Conservation (phyloP, 352 stramenopile genomes). For the Phytophthora colocasiae region DNA sequence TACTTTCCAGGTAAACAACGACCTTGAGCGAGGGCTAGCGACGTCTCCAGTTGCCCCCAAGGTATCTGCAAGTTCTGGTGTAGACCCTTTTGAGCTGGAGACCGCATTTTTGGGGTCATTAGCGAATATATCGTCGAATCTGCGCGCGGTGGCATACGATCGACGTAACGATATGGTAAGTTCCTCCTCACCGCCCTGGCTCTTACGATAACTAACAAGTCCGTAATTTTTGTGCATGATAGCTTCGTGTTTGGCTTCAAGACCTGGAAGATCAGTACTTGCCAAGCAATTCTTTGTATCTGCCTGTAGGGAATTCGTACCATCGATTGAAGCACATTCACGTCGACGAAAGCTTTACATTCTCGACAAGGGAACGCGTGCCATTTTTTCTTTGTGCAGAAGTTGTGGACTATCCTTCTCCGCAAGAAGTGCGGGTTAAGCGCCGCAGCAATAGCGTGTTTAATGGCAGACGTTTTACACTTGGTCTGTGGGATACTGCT, state of each 20-base stretch:
- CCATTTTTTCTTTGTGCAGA: slow-evolving; percentile 82
- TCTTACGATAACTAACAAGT: not conserved
- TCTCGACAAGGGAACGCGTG: slow-evolving; percentile 84
- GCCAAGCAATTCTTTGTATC: slow-evolving; percentile 80
- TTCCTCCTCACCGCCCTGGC: not conserved
- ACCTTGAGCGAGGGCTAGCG: slow-evolving; percentile 51
- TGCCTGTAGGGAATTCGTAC: slow-evolving; percentile 79
- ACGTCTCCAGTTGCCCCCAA: slow-evolving; percentile 18
- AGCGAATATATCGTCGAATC: slow-evolving; percentile 79
- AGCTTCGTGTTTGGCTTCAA: slow-evolving; percentile 74
- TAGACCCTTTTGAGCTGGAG: slow-evolving; percentile 75
- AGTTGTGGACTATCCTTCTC: slow-evolving; percentile 73
- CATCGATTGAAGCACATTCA: slow-evolving; percentile 84
- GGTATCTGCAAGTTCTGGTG: slow-evolving; percentile 11
- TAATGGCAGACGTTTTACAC: slow-evolving; percentile 60
- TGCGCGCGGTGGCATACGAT: slow-evolving; percentile 63
- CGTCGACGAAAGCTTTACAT: slow-evolving; percentile 84
- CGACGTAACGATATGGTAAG: slow-evolving; percentile 76
- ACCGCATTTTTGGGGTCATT: slow-evolving; percentile 72
- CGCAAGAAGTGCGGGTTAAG: slow-evolving; percentile 39
- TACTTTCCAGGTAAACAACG: slow-evolving; percentile 62
- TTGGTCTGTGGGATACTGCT: slow-evolving; percentile 69
- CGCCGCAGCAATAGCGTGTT: slow-evolving; percentile 62
- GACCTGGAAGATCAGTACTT: slow-evolving; percentile 76
- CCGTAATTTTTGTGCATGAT: not conserved